These are phyloP conservation scores for Sarocladium kiliense DNA, from an alignment of 2,329 filamentous ascomycete genomes.

Conservation along the genomic window DNA sequence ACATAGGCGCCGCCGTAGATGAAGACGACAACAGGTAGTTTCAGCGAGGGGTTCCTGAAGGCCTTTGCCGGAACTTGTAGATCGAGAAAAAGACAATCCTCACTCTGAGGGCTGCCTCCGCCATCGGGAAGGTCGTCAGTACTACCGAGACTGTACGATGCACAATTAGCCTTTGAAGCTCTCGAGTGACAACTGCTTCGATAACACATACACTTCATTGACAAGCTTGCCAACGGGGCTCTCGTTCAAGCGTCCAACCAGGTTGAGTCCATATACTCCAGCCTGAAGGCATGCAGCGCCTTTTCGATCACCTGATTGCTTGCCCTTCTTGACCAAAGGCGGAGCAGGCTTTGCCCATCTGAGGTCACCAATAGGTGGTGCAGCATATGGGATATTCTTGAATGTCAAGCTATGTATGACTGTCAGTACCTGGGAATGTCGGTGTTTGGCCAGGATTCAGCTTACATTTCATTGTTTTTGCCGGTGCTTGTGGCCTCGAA, in stretches of 20 bases:
- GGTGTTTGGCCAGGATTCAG: conserved; percentile 13
- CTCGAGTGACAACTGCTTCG: not conserved
- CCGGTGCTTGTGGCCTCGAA: not conserved
- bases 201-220: not conserved
- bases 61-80: conserved; percentile 40
- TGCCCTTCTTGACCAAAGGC: conserved; percentile 17
- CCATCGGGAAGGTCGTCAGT: not conserved
- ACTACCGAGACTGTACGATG: not conserved
- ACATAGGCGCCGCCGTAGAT: conserved; percentile 41
- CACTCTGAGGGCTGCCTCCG: conserved; percentile 18
- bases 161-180: conserved; percentile 9
- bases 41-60: conserved; percentile 25
- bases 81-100: conserved; percentile 47
- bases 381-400: conserved; percentile 38
- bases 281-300: conserved; percentile 15
- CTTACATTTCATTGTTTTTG: conserved; percentile 10
- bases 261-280: conserved; percentile 7
- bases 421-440: conserved; percentile 4
- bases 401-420: conserved; percentile 19
- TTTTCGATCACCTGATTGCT: conserved; percentile 12
- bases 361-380: conserved; percentile 32
- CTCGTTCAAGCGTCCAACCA: conserved; percentile 10
- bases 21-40: conserved; percentile 39
- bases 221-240: conserved; percentile 9
- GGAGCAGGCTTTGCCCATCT: conserved; percentile 35